These are phyloP conservation scores for Pseudogymnoascus sp. DNA, from an alignment of 2,329 filamentous ascomycete genomes.

Conservation along the genomic window DNA sequence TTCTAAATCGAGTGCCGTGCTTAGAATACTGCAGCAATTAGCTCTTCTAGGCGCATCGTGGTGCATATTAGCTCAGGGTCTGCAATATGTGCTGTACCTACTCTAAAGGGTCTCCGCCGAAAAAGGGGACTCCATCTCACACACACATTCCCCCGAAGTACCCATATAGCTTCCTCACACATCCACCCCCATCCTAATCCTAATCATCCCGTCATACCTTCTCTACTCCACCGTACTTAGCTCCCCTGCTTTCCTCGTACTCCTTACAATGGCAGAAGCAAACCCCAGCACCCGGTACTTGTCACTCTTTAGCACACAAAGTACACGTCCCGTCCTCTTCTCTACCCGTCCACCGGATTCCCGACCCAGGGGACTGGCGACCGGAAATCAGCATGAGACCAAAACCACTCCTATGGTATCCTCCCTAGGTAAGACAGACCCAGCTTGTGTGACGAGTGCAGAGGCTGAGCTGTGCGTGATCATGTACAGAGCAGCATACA, in stretches of 20 bases:
- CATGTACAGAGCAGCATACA: not conserved
- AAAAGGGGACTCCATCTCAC: not conserved
- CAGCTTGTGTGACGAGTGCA: not conserved
- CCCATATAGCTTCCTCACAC: not conserved
- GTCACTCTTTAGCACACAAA: not conserved
- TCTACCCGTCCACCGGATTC: not conserved
- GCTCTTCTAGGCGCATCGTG: not conserved
- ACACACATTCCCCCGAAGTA: not conserved
- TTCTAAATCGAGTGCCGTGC: not conserved
- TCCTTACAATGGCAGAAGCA: not conserved
- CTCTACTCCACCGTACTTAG: not conserved
- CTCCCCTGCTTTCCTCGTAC: not conserved
- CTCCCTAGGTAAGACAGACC: not conserved
- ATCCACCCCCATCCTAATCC: not conserved
- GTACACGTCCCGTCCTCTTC: not conserved
- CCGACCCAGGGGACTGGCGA: not conserved
- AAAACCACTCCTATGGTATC: not conserved
- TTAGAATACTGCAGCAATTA: not conserved
- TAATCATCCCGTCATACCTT: not conserved
- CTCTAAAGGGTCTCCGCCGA: not conserved
- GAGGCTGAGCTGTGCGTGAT: not conserved
- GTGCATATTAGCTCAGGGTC: not conserved
- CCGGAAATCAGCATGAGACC: conserved; percentile 5
- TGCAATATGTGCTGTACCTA: not conserved
- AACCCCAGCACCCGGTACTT: not conserved